Evolutionary conservation across 2,329 filamentous ascomycete genomes (phyloP).

Genomic region (Cladobotryum mycophilum): DNA sequence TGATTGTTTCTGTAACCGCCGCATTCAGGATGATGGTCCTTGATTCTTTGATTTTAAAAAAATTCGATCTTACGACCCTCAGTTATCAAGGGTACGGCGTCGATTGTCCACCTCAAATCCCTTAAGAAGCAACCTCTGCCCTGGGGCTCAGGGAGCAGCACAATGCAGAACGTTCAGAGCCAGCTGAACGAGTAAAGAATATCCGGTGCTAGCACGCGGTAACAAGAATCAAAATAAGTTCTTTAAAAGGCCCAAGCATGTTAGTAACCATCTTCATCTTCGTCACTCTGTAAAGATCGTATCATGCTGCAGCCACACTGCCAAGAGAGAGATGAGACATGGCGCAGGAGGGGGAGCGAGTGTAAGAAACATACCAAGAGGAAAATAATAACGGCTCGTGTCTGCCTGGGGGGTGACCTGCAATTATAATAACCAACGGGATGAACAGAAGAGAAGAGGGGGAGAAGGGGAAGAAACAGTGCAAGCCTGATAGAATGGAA

Average conservation of each 20-base stretch:
- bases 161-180: constrained; percentile 41
- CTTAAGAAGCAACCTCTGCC: no score
- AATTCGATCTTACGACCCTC: no score
- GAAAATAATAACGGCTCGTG: constrained; percentile 4
- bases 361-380: background rate
- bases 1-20: no score
- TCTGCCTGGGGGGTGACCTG: constrained; percentile 3
- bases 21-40: no score
- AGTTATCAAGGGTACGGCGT: no score
- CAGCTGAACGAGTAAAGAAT: constrained; percentile 41
- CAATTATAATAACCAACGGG: constrained; percentile 22
- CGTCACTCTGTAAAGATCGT: no score
- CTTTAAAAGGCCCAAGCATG: no score
- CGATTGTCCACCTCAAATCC: no score
- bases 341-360: no score
- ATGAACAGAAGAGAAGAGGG: constrained; percentile 20
- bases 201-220: constrained; percentile 2
- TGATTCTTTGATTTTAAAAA: no score
- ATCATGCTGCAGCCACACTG: background rate
- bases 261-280: no score
- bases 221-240: background rate
- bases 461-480: constrained; percentile 10
- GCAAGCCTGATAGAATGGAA: constrained; percentile 5
- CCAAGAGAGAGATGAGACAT: constrained; percentile 13
- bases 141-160: background rate